Evolutionary conservation across 1,139 yeast species (phyloP).

Genomic region (Yamadazyma sp.): DNA sequence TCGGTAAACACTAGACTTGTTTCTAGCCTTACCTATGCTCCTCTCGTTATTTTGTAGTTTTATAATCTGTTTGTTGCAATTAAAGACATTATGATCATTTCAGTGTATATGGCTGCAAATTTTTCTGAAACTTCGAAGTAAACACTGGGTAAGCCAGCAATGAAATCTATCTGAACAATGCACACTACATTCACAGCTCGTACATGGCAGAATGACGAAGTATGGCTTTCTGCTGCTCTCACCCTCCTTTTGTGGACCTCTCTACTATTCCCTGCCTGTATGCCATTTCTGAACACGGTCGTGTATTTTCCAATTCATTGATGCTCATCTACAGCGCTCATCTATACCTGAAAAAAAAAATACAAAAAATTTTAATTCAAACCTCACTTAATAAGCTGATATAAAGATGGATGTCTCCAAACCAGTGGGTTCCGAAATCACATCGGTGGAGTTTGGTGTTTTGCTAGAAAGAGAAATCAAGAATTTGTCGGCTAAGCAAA

Average conservation of each 20-base stretch:
- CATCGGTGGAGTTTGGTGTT: slow-evolving; percentile 89
- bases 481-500: slow-evolving; percentile 86
- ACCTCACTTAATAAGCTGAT: background rate
- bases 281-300: no score
- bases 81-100: background rate
- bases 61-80: background rate
- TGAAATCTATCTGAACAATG: no score
- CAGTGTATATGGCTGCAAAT: no score
- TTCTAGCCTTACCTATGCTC: no score
- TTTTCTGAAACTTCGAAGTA: no score
- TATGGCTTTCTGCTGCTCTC: no score
- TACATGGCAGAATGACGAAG: no score
- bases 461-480: slow-evolving; percentile 81
- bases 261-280: no score
- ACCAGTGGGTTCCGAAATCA: slow-evolving; percentile 93
- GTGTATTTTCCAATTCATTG: background rate
- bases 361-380: slow-evolving; percentile 11
- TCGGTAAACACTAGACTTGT: slow-evolving; percentile 16
- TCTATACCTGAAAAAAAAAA: slow-evolving; percentile 2
- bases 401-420: slow-evolving; percentile 85
- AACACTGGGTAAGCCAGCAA: no score
- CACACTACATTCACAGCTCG: background rate
- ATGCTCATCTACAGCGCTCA: slow-evolving; percentile 11
- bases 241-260: no score
- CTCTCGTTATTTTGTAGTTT: background rate